These are phyloP conservation scores for Somion occarium DNA, from an alignment of 1,284 basidiomycete species.

Conservation along the genomic window DNA sequence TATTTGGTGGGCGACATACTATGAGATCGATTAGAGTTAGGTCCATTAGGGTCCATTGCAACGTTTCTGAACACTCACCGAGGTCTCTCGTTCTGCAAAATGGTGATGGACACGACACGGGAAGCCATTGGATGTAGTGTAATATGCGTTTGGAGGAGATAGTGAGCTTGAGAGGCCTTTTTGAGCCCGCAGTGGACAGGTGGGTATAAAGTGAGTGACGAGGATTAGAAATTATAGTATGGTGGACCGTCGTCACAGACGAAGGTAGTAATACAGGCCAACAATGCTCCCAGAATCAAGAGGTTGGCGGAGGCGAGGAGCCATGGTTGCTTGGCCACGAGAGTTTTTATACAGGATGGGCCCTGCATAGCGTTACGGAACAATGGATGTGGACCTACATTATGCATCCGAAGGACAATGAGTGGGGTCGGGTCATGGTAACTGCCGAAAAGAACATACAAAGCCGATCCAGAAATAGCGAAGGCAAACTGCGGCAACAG, in stretches of 20 bases:
- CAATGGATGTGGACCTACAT: neutral
- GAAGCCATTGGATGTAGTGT: conserved; percentile 4
- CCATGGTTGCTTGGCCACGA: neutral
- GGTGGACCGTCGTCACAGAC: neutral
- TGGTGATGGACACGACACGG: neutral
- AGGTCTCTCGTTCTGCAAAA: conserved; percentile 5
- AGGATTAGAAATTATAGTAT: neutral
- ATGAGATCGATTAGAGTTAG: neutral
- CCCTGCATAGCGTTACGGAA: neutral
- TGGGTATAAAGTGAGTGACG: neutral
- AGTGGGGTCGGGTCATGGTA: neutral
- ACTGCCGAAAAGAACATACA: neutral
- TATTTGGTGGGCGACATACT: conserved; percentile 41
- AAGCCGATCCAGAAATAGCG: neutral
- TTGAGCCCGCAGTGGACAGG: neutral
- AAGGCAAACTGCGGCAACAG: neutral
- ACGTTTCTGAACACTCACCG: conserved; percentile 10
- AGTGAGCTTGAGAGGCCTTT: neutral
- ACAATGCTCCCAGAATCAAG: neutral
- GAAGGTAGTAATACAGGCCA: neutral
- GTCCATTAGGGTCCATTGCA: conserved; percentile 17
- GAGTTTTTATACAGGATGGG: neutral
- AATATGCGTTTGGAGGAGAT: neutral
- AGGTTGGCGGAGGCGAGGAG: neutral
- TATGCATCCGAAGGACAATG: neutral